Base-by-base conservation (phyloP, 768 basidiomycete species). In the Auriscalpium orientale region DNA sequence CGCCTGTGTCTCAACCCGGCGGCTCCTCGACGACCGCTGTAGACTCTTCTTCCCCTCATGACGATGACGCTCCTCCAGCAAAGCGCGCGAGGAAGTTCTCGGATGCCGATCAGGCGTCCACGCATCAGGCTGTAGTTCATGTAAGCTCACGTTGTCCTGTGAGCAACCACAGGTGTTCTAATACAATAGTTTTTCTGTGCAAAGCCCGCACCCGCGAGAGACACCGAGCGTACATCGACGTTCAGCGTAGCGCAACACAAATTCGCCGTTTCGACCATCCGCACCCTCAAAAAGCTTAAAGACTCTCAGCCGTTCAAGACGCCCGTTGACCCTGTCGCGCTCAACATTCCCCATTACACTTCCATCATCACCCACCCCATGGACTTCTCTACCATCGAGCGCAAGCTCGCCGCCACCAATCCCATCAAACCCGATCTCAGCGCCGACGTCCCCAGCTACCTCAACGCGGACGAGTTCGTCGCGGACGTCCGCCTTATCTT, bases 341-440 rank as follows among this genome's bases (percentile, higher is more conserved):
- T 92, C 62, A 83, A 82, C 58, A 83, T 91, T 58, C 95, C 93
- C 9, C 92, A 95, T 68, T 99, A 99, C 65, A 81, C 81, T 37
- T 78, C 78, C 46, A 83, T 98, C 67, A 82, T 99, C 72, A 90
- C 85, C 66, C 81, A 79, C 28, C 97, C 97, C 0, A 98, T 98
- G 91, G 97, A 98, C 68, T 79, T 99, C 47, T 79, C 84, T 3
- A 97, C 95, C 46, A 82, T 98, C 56, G 95, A 98, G 72, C 82
- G 82, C 64, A 97, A 98, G 72, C 77, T 98, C 45, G 64, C 62
- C 36, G 82, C 87, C 1, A 91, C 91, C 13, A 95, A 91, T 64
- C 85, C 89, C 2, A 63, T 73, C 52, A 93, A 91, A 66, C 88
- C 83, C 13, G 90, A 91, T 58, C 70, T 76, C 28, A 89, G 86